phyloP scores from a whole-genome alignment of 169 alveolate genomes.

The Cryptosporidium ubiquitum region DNA sequence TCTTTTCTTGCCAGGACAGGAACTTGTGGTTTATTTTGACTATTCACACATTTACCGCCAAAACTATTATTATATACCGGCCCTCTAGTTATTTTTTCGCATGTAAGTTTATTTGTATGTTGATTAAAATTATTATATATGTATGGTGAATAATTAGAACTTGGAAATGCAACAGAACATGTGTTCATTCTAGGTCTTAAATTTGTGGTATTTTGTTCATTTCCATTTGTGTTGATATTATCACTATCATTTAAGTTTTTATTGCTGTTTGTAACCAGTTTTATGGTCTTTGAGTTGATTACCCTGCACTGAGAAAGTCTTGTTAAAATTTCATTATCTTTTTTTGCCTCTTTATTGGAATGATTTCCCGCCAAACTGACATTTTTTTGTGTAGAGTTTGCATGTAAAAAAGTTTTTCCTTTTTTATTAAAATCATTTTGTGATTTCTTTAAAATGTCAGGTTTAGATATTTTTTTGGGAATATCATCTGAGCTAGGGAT shows the following conservation, averaged over 20 bases:
- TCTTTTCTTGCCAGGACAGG: not conserved
- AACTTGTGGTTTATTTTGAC: not conserved
- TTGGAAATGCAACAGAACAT: not conserved
- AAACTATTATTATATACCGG: not conserved
- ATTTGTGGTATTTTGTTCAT: not conserved
- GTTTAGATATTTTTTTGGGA: not conserved
- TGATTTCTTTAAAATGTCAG: not conserved
- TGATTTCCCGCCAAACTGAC: not conserved
- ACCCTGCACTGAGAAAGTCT: constrained; percentile 73
- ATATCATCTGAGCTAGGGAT: not conserved
- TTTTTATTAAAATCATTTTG: not conserved
- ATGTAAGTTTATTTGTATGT: not conserved
- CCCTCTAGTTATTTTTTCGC: constrained; percentile 10
- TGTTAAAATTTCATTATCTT: constrained; percentile 47
- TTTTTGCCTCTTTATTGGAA: not conserved
- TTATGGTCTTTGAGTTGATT: constrained; percentile 45
- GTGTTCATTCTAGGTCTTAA: not conserved
- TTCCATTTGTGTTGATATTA: not conserved
- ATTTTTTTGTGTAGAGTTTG: not conserved
- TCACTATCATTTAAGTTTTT: not conserved
- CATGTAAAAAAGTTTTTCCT: not conserved
- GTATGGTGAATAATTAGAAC: not conserved
- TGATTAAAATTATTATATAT: not conserved
- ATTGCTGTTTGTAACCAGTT: not conserved
- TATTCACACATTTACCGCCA: not conserved